Evolutionary conservation across 148 eudicot genomes (phyloP).

Genomic region (Simmondsia chinensis): DNA sequence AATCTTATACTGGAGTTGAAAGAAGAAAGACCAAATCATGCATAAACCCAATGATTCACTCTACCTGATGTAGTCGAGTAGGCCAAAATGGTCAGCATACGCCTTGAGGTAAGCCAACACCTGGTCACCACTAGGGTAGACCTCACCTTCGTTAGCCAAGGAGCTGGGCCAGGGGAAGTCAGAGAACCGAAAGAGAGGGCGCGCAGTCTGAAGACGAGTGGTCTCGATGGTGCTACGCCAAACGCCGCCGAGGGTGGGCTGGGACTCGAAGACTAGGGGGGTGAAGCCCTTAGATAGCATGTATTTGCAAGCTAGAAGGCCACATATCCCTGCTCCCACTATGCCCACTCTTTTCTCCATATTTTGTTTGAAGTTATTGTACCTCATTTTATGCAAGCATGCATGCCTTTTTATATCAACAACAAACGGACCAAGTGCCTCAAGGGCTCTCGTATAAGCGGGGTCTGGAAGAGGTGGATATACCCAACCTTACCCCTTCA

Average conservation of each 20-base stretch:
- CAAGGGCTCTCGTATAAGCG: too few species aligned
- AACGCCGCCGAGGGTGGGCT: constrained; percentile 51
- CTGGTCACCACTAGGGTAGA: constrained; percentile 33
- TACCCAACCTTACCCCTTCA: too few species aligned
- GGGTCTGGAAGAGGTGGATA: too few species aligned
- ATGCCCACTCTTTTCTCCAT: constrained; percentile 41
- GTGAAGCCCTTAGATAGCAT: constrained; percentile 43
- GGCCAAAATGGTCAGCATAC: constrained; percentile 48
- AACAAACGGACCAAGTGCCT: too few species aligned
- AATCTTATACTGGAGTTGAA: too few species aligned
- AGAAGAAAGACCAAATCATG: too few species aligned
- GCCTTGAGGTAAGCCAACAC: constrained; percentile 45
- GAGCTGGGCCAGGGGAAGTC: constrained; percentile 73
- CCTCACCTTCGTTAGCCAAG: constrained; percentile 14
- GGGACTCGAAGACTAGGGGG: constrained; percentile 64
- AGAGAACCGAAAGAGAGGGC: constrained; percentile 41
- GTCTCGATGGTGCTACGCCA: constrained; percentile 53
- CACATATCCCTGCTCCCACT: constrained; percentile 67
- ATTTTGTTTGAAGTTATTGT: neutral
- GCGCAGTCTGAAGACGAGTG: constrained; percentile 65
- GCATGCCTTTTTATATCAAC: too few species aligned
- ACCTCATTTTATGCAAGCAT: too few species aligned
- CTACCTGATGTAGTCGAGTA: constrained; percentile 34
- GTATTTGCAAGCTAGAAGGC: constrained; percentile 77
- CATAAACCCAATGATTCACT: too few species aligned